Evolutionary conservation across 2,329 filamentous ascomycete genomes (phyloP).

Genomic region (Alternaria triticina): DNA sequence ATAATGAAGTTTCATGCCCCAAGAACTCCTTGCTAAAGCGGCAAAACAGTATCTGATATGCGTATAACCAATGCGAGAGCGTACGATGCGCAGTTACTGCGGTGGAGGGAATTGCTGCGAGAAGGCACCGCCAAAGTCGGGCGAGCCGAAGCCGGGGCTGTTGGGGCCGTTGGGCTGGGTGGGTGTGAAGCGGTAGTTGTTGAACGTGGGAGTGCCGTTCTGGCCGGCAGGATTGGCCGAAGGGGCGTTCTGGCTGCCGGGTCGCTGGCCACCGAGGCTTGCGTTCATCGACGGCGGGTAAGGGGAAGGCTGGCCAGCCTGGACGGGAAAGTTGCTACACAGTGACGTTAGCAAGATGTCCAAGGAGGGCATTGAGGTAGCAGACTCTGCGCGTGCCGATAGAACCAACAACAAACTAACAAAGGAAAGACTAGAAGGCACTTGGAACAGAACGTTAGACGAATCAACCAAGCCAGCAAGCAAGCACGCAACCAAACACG

Average conservation of each 20-base stretch:
- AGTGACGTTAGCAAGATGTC: slow-evolving; percentile 2
- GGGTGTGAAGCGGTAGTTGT: not conserved
- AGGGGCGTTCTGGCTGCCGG: not conserved
- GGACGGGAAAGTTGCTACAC: slow-evolving; percentile 1
- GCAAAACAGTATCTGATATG: slow-evolving; percentile 6
- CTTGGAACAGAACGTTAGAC: slow-evolving; percentile 24
- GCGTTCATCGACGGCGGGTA: slow-evolving; percentile 3
- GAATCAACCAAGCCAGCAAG: slow-evolving; percentile 32
- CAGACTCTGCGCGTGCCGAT: slow-evolving; percentile 1
- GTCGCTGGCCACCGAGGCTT: slow-evolving; percentile 1
- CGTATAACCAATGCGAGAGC: slow-evolving; percentile 1
- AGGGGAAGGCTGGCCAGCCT: slow-evolving; percentile 6
- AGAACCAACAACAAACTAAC: slow-evolving; percentile 1
- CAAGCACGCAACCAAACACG: slow-evolving; percentile 34
- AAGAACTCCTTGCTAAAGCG: slow-evolving; percentile 15
- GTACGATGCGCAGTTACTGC: not conserved
- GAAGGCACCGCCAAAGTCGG: slow-evolving; percentile 15
- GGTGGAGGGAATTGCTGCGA: slow-evolving; percentile 17
- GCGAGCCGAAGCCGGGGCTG: slow-evolving; percentile 2
- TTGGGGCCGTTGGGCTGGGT: slow-evolving; percentile 7
- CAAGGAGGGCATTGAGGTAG: not conserved
- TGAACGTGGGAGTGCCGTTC: not conserved
- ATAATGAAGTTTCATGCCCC: slow-evolving; percentile 6
- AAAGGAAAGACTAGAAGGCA: slow-evolving; percentile 11
- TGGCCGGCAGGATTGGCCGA: not conserved